Percentiles rank a stretch among this genome's conserved stretches.
phyloP scores from a whole-genome alignment of 495 filamentous ascomycete genomes.

The Hypoxylon cercidicola region DNA sequence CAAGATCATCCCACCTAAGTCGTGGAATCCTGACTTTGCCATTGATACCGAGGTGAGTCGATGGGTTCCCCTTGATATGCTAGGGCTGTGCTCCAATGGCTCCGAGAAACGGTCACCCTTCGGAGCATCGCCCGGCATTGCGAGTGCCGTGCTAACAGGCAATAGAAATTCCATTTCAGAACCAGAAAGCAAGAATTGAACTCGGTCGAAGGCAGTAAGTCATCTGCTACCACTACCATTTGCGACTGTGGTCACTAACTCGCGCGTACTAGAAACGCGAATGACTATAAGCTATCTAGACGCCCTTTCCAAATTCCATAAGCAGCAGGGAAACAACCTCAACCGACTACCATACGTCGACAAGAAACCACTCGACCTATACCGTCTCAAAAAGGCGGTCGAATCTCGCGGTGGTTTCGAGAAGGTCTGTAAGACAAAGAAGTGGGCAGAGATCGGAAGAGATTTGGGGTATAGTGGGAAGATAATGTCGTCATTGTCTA shows the following conservation, averaged over 20 bases:
- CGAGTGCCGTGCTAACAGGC: conserved; percentile 23
- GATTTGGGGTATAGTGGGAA: conserved; percentile 98
- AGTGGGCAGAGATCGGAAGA: conserved; percentile 98
- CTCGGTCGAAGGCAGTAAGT: conserved; percentile 96
- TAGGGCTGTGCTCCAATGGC: conserved; percentile 2
- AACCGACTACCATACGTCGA: conserved; percentile 96
- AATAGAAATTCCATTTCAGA: conserved; percentile 93
- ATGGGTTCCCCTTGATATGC: not conserved
- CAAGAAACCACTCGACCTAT: conserved; percentile 95
- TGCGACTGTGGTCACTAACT: conserved; percentile 16
- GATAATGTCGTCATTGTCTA: conserved; percentile 99
- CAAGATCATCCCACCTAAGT: conserved; percentile 93
- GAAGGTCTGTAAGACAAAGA: conserved; percentile 94
- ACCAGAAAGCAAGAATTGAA: conserved; percentile 98
- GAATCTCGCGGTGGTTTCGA: conserved; percentile 94
- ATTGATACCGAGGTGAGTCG: conserved; percentile 92
- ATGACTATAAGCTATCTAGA: conserved; percentile 97
- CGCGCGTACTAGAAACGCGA: conserved; percentile 74
- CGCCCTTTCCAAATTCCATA: conserved; percentile 95
- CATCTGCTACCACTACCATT: conserved; percentile 46
- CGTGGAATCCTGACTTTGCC: conserved; percentile 93
- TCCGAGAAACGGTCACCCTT: not conserved
- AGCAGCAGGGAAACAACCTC: conserved; percentile 92
- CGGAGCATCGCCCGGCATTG: not conserved
- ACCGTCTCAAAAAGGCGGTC: conserved; percentile 96